Evolutionary conservation across 2,329 filamentous ascomycete species (phyloP).

Genomic region (Trichoderma sp.): DNA sequence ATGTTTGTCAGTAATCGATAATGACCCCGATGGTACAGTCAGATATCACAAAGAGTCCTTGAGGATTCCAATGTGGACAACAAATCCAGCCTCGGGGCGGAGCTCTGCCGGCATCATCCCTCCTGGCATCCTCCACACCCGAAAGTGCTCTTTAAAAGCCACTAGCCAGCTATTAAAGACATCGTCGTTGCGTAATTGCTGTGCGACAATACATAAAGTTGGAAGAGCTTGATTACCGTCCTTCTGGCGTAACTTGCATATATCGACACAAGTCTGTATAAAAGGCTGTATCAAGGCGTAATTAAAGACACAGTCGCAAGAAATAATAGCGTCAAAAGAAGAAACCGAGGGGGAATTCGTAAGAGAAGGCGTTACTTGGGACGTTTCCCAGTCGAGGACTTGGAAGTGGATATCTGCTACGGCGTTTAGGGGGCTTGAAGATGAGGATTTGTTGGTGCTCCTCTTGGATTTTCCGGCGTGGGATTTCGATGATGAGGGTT

Average conservation of each 20-base stretch:
- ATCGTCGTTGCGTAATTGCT: slow-evolving; percentile 82
- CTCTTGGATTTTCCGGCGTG: background rate
- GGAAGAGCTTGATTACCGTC: slow-evolving; percentile 37
- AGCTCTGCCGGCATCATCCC: slow-evolving; percentile 60
- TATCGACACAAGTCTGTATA: slow-evolving; percentile 76
- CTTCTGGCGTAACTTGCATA: slow-evolving; percentile 61
- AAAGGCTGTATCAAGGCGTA: slow-evolving; percentile 80
- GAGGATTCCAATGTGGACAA: slow-evolving; percentile 76
- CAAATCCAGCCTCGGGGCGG: slow-evolving; percentile 69
- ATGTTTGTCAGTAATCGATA: background rate
- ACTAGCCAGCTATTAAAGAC: slow-evolving; percentile 83
- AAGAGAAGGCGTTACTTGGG: slow-evolving; percentile 50
- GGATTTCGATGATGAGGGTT: slow-evolving; percentile 1
- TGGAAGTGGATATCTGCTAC: slow-evolving; percentile 50
- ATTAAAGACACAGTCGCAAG: slow-evolving; percentile 96
- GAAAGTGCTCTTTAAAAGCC: slow-evolving; percentile 66
- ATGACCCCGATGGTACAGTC: too few species aligned
- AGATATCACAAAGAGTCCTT: slow-evolving; percentile 29
- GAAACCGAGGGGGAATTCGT: slow-evolving; percentile 36
- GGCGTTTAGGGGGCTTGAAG: slow-evolving; percentile 14
- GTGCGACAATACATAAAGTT: slow-evolving; percentile 78
- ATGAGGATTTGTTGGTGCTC: background rate
- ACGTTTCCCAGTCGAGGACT: slow-evolving; percentile 81
- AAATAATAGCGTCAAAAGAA: slow-evolving; percentile 73
- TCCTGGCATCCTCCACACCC: slow-evolving; percentile 75